phyloP scores from a whole-genome alignment of 2,329 filamentous ascomycete genomes.

The Atkinsonella texensis region DNA sequence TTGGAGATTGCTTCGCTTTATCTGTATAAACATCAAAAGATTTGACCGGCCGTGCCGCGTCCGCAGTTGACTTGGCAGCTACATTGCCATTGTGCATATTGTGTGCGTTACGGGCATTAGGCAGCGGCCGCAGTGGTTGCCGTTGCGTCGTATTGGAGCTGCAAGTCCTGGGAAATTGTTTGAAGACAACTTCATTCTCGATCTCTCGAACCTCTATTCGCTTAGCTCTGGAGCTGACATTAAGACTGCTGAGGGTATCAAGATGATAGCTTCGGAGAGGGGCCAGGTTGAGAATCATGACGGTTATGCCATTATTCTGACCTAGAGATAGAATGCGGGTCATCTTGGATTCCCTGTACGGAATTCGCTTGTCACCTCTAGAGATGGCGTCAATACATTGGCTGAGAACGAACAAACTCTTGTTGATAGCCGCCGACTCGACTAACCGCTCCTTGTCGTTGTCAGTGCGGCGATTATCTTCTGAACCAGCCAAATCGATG shows the following conservation, averaged over 20 bases:
- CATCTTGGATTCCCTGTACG: slow-evolving; percentile 95
- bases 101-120: slow-evolving; percentile 63
- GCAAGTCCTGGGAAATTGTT: slow-evolving; percentile 50
- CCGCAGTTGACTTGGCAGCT: slow-evolving; percentile 25
- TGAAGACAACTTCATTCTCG: slow-evolving; percentile 88
- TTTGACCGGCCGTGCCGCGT: slow-evolving; percentile 61
- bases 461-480: slow-evolving; percentile 88
- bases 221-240: slow-evolving; percentile 90
- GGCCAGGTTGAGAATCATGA: slow-evolving; percentile 94
- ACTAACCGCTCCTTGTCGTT: slow-evolving; percentile 86
- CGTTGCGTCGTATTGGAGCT: slow-evolving; percentile 36
- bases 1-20: slow-evolving; percentile 33
- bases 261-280: slow-evolving; percentile 87
- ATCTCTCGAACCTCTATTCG: slow-evolving; percentile 93
- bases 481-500: slow-evolving; percentile 89
- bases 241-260: slow-evolving; percentile 85
- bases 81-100: slow-evolving; percentile 55
- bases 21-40: slow-evolving; percentile 82
- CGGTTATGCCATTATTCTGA: slow-evolving; percentile 87
- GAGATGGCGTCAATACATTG: slow-evolving; percentile 95
- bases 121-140: slow-evolving; percentile 68
- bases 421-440: slow-evolving; percentile 97
- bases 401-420: slow-evolving; percentile 85
- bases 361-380: slow-evolving; percentile 61
- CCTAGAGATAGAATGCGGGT: slow-evolving; percentile 84